These are phyloP conservation scores for Eleusine indica DNA, from an alignment of 176 grass and related monocot genomes.

Conservation along the genomic window DNA sequence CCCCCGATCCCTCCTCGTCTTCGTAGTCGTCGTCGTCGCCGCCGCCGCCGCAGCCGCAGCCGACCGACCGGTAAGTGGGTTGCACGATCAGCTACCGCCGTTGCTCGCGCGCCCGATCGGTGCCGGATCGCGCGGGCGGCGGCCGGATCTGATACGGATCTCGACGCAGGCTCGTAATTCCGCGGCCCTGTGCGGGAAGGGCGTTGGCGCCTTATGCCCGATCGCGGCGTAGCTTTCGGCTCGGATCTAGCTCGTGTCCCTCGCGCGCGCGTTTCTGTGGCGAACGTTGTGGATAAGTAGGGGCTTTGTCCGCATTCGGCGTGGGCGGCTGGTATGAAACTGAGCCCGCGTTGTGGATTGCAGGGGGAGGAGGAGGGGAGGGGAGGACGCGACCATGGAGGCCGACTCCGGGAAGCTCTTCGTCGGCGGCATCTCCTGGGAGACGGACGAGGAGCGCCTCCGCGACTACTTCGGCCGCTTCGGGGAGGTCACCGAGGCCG, in stretches of 20 bases:
- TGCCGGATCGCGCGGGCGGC: conserved; percentile 34
- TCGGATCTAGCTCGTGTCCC: conserved; percentile 52
- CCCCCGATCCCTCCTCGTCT: conserved; percentile 36
- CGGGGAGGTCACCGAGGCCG: conserved; percentile 89
- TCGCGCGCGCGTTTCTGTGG: conserved; percentile 42
- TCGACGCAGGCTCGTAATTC: conserved; percentile 41
- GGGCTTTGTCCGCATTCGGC: conserved; percentile 54
- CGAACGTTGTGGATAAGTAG: conserved; percentile 55
- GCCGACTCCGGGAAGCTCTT: conserved; percentile 93
- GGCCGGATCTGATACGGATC: conserved; percentile 67
- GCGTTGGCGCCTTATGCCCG: conserved; percentile 33
- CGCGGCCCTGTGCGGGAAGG: neutral
- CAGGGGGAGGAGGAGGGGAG: conserved; percentile 66
- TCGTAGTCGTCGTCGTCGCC: too few species aligned
- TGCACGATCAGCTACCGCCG: conserved; percentile 14
- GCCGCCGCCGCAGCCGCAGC: conserved; percentile 17
- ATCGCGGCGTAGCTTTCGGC: conserved; percentile 56
- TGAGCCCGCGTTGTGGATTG: conserved; percentile 54
- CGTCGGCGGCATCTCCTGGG: conserved; percentile 96
- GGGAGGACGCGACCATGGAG: conserved; percentile 66
- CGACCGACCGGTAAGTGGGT: conserved; percentile 53
- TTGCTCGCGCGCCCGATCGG: conserved; percentile 24
- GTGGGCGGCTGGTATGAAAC: conserved; percentile 52
- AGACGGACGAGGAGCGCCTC: conserved; percentile 92
- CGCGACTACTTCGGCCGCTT: conserved; percentile 80